Evolutionary conservation across 352 stramenopile genomes (phyloP).

Genomic region (Lagenidium sp.): DNA sequence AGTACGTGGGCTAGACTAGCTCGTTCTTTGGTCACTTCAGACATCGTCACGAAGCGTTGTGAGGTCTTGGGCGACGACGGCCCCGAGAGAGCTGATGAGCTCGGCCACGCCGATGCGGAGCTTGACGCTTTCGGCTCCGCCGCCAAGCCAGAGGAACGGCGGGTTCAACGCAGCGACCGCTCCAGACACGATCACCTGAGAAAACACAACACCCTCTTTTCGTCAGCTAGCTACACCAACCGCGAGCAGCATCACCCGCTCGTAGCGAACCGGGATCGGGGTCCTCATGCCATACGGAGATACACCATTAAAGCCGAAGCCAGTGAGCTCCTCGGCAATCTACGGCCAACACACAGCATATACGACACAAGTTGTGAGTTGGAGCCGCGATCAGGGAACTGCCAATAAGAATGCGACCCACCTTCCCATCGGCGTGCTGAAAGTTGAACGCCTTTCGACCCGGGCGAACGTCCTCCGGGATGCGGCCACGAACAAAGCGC

Average conservation of each 20-base stretch:
- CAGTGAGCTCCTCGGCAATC: constrained; percentile 61
- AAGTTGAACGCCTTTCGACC: constrained; percentile 84
- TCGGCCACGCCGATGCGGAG: constrained; percentile 64
- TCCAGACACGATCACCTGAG: constrained; percentile 59
- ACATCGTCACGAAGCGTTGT: constrained; percentile 37
- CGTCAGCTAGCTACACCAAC: too few relatives aligned
- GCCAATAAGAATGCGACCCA: constrained; percentile 10
- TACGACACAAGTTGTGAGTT: too few relatives aligned
- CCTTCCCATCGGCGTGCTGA: constrained; percentile 63
- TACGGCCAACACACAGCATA: constrained; percentile 12
- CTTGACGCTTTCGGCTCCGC: constrained; percentile 69
- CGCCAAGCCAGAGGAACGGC: constrained; percentile 74
- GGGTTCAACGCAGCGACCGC: constrained; percentile 37
- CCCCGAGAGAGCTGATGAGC: constrained; percentile 36
- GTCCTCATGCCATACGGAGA: constrained; percentile 76
- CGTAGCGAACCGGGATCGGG: constrained; percentile 36
- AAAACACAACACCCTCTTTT: too few relatives aligned
- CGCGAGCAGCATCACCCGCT: not conserved
- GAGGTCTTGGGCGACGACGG: constrained; percentile 43
- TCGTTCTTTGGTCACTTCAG: too few relatives aligned
- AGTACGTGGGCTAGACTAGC: too few relatives aligned
- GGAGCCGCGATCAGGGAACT: too few relatives aligned
- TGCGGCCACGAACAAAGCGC: constrained; percentile 61
- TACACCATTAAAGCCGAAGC: constrained; percentile 82
- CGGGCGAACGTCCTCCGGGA: constrained; percentile 40